Base-by-base conservation (phyloP, 2,329 filamentous ascomycete genomes). In the Aureobasidium sp. region DNA sequence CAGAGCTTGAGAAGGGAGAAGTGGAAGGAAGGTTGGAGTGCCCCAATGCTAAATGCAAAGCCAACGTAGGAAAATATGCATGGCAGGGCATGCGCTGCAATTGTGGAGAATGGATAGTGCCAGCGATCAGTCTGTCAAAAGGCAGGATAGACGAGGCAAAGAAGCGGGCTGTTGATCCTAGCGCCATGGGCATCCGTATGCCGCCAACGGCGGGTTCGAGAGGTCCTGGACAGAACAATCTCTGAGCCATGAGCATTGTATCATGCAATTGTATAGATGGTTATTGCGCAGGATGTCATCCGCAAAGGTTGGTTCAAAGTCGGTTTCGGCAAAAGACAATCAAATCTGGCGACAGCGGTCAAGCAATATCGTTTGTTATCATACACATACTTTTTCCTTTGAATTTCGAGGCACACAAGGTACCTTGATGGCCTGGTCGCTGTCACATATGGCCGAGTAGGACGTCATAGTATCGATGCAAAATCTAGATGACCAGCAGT, bases 31-130 rank as follows among this genome's bases (percentile, higher is more conserved):
- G 93, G 11, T 79, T 99, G 37, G 83, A 86, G 63, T 99, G 94
- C 70, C 93, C 94, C 10, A 88, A 87, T 70, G 92, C 93, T 10
- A 88, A 87, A 69, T 99, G 94, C 74, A 85, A 83, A 50, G 86
- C 89, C 44, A 91, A 90, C 58, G 85, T 97, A 52, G 94, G 94
- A 41, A 89, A 94, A 68, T 99, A 97, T 71, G 89, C 93, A 58
- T 99, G 94, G 94, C 91, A 95, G 73, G 94, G 94, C 15, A 88
- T 97, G 81, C 86, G 86, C 72, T 99, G 94, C 77, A 94, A 86
- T 71, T 99, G 94, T 74, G 86, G 88, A 41, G 85, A 87, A 64
- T 97, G 94, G 93, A 82, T 97, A 27, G 89, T 91, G 55, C 93
- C 94, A 9, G 92, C 89, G 0, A 94, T 99, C 72, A 93, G 89